Evolutionary conservation across 2,329 filamentous ascomycete species (phyloP).

Genomic region (Botryotinia calthae): DNA sequence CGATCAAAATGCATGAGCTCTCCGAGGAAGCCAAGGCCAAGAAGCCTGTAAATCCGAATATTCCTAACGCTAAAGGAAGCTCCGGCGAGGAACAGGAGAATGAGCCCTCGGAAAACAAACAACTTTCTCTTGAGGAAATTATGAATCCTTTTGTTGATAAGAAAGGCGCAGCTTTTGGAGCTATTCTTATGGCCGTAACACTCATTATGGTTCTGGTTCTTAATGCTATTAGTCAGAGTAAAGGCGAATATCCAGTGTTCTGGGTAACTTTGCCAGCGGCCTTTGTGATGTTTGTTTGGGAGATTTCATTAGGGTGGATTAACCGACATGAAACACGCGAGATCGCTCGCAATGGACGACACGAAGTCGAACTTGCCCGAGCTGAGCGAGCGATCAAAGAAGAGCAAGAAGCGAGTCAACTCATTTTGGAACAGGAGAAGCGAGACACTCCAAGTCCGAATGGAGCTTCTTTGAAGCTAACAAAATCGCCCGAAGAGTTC

Average conservation of each 20-base stretch:
- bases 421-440: slow-evolving; percentile 18
- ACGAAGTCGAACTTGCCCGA: slow-evolving; percentile 47
- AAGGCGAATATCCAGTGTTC: slow-evolving; percentile 57
- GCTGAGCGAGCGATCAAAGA: slow-evolving; percentile 41
- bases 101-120: slow-evolving; percentile 49
- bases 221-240: slow-evolving; percentile 57
- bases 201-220: slow-evolving; percentile 63
- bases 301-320: slow-evolving; percentile 62
- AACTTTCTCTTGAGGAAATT: slow-evolving; percentile 66
- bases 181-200: slow-evolving; percentile 63
- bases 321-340: slow-evolving; percentile 60
- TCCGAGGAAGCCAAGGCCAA: slow-evolving; percentile 54
- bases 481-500: slow-evolving; percentile 2
- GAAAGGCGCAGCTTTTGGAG: slow-evolving; percentile 61
- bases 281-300: slow-evolving; percentile 66
- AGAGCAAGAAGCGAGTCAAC: slow-evolving; percentile 32
- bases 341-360: slow-evolving; percentile 56
- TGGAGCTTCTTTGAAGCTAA: neutral
- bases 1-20: slow-evolving; percentile 67
- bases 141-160: slow-evolving; percentile 74
- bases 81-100: slow-evolving; percentile 51
- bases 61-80: slow-evolving; percentile 60
- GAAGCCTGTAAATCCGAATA: slow-evolving; percentile 69
- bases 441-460: neutral
- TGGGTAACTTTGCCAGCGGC: slow-evolving; percentile 69